These are phyloP conservation scores for Mesembryanthemum crystallinum DNA, from an alignment of 148 eudicot species.

Conservation along the genomic window DNA sequence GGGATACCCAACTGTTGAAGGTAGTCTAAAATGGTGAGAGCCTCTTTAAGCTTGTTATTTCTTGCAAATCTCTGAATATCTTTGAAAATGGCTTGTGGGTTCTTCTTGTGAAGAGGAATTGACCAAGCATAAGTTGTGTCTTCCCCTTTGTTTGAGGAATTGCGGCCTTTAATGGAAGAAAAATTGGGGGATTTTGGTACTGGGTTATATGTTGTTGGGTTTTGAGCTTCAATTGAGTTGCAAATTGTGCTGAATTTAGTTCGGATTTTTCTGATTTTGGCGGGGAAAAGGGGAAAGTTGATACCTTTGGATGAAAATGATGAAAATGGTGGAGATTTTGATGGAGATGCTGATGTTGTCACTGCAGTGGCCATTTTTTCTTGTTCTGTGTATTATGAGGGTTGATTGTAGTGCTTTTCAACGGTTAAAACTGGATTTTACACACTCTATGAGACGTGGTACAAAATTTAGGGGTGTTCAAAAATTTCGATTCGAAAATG, in stretches of 20 bases:
- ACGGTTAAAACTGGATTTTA: too few species aligned
- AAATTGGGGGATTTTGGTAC: slow-evolving; percentile 7
- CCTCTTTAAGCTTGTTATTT: slow-evolving; percentile 51
- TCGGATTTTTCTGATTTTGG: slow-evolving; percentile 15
- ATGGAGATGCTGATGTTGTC: slow-evolving; percentile 17
- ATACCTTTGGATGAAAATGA: slow-evolving; percentile 2
- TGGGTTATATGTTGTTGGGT: neutral
- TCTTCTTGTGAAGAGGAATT: slow-evolving; percentile 55
- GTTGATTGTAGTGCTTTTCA: too few species aligned
- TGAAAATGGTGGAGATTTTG: slow-evolving; percentile 23
- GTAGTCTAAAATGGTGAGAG: slow-evolving; percentile 62
- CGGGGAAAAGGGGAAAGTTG: slow-evolving; percentile 5
- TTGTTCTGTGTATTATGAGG: too few species aligned
- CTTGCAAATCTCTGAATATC: slow-evolving; percentile 58
- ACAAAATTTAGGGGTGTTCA: too few species aligned
- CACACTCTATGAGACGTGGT: too few species aligned
- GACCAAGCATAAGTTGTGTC: slow-evolving; percentile 43
- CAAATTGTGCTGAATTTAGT: neutral
- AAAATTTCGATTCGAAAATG: too few species aligned
- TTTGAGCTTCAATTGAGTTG: slow-evolving; percentile 4
- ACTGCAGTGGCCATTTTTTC: slow-evolving; percentile 16
- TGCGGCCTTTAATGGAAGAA: neutral
- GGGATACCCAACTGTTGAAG: slow-evolving; percentile 67
- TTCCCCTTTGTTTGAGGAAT: slow-evolving; percentile 1
- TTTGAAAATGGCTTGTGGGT: slow-evolving; percentile 62